These are phyloP conservation scores for Podaxis rugospora DNA, from an alignment of 768 basidiomycete genomes.

Conservation along the genomic window DNA sequence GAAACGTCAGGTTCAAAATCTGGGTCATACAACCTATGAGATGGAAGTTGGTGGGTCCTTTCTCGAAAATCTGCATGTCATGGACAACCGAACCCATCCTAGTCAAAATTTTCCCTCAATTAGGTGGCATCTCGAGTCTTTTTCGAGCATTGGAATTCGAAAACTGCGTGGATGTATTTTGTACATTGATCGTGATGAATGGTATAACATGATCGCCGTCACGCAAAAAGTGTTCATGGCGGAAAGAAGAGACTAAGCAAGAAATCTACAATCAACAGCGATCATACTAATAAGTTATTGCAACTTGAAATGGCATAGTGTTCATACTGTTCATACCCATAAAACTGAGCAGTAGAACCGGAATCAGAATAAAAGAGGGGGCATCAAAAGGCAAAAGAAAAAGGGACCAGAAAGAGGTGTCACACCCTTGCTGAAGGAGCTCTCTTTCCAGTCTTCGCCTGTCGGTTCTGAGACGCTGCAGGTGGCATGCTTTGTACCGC, in stretches of 20 bases:
- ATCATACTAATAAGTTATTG: background rate
- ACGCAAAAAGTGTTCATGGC: background rate
- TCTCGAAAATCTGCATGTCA: too few species aligned
- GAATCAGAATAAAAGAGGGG: background rate
- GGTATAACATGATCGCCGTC: background rate
- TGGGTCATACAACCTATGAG: too few species aligned
- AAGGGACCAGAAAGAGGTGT: background rate
- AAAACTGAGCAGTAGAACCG: background rate
- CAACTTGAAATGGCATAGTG: background rate
- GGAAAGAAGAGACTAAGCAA: background rate
- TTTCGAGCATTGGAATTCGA: background rate
- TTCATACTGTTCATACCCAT: background rate
- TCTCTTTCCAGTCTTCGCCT: background rate
- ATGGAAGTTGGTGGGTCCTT: too few species aligned
- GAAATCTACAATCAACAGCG: background rate
- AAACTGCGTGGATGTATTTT: background rate
- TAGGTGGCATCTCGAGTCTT: background rate
- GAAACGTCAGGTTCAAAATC: too few species aligned
- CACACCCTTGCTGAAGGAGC: slow-evolving; percentile 7
- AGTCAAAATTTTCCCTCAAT: too few species aligned
- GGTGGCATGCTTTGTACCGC: slow-evolving; percentile 7
- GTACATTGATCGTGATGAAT: background rate
- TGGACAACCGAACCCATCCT: background rate
- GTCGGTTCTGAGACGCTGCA: background rate
- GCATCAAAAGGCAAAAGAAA: background rate